phyloP scores from a whole-genome alignment of 2,329 filamentous ascomycete species.

The Knufia petricola region DNA sequence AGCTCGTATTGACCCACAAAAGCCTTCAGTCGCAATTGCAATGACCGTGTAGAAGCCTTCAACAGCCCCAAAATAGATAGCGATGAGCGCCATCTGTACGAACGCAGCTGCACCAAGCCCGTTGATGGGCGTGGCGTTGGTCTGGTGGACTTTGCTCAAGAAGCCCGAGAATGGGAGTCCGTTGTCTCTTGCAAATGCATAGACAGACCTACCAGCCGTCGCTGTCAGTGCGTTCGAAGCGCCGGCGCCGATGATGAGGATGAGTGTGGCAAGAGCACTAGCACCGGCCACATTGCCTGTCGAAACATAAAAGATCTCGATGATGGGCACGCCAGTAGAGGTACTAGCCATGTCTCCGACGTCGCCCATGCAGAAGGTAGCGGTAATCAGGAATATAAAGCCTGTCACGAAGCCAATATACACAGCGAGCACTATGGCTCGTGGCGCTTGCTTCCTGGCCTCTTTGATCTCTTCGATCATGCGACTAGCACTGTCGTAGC shows the following conservation, averaged over 20 bases:
- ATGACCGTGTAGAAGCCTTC: conserved; percentile 25
- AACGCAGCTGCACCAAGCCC: conserved; percentile 42
- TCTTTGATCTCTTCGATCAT: conserved; percentile 49
- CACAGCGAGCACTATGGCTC: conserved; percentile 39
- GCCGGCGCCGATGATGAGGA: conserved; percentile 40
- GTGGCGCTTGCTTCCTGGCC: conserved; percentile 38
- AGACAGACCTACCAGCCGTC: conserved; percentile 16
- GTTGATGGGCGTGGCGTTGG: conserved; percentile 36
- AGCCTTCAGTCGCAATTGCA: conserved; percentile 27
- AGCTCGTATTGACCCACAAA: too few relatives aligned
- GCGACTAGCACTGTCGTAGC: conserved; percentile 40
- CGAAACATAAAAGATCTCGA: conserved; percentile 45
- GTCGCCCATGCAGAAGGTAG: conserved; percentile 45
- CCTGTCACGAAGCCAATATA: conserved; percentile 38
- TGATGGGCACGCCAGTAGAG: conserved; percentile 40
- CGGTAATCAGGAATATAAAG: conserved; percentile 39
- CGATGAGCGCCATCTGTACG: conserved; percentile 35
- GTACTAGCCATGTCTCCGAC: conserved; percentile 38
- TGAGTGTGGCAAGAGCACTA: conserved; percentile 36
- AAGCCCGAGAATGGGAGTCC: conserved; percentile 38
- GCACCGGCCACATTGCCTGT: conserved; percentile 38
- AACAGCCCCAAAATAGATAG: conserved; percentile 24
- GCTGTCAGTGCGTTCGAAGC: conserved; percentile 28
- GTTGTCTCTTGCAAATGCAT: conserved; percentile 40
- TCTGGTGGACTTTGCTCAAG: conserved; percentile 33